A percentile compares a stretch with the other conserved stretches of the same genome.
Evolutionary conservation across 352 stramenopile genomes (phyloP).

Genomic region (Globisporangium lucens): DNA sequence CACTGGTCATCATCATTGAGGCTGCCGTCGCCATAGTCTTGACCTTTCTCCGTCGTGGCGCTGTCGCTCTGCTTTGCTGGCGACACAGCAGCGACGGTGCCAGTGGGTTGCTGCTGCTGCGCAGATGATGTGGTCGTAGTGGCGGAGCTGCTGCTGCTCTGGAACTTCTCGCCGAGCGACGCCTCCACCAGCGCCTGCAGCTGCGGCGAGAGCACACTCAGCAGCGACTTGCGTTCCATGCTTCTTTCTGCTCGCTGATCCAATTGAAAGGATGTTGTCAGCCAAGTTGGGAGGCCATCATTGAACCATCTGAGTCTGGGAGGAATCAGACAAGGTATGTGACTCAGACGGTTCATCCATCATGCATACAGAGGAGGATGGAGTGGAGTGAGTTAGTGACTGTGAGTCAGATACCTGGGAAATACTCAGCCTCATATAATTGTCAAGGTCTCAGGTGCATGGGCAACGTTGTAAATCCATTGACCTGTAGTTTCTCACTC

Average conservation of each 20-base stretch:
- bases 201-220: not conserved
- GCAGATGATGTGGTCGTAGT: too few relatives aligned
- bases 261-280: not conserved
- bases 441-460: not conserved
- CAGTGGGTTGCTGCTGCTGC: not conserved
- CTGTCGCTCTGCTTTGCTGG: not conserved
- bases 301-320: not conserved
- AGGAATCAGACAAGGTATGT: not conserved
- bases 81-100: too few relatives aligned
- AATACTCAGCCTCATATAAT: too few relatives aligned
- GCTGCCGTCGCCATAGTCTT: not conserved
- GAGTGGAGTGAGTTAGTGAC: not conserved
- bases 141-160: not conserved
- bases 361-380: not conserved
- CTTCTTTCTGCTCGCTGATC: not conserved
- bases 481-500: too few relatives aligned
- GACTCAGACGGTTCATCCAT: not conserved
- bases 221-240: not conserved
- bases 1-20: not conserved
- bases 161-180: not conserved
- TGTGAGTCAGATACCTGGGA: too few relatives aligned
- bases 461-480: too few relatives aligned
- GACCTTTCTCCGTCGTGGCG: not conserved
- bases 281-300: not conserved
- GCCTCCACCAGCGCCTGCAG: conserved; percentile 1